phyloP scores from a whole-genome alignment of 768 basidiomycete species.

The Lenzites betulinus region DNA sequence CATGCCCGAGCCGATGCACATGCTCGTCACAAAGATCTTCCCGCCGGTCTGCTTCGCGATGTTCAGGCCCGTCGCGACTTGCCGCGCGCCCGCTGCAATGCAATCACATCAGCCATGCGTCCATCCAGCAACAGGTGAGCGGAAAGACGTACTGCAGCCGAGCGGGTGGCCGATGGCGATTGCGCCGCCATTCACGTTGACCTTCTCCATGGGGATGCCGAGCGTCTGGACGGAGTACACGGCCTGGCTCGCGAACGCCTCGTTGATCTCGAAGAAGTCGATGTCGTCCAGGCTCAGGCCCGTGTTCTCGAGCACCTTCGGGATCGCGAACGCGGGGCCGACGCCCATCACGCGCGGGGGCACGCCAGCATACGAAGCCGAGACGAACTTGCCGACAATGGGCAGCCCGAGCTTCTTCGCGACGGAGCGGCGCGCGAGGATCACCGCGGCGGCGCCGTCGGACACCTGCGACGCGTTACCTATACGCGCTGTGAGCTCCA shows the following conservation, averaged over 20 bases:
- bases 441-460: conserved; percentile 89
- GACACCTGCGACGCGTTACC: conserved; percentile 90
- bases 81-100: conserved; percentile 72
- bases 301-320: conserved; percentile 64
- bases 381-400: conserved; percentile 83
- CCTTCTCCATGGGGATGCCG: conserved; percentile 72
- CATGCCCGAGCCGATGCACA: conserved; percentile 92
- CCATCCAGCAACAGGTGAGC: not conserved
- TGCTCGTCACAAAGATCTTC: conserved; percentile 84
- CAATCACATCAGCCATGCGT: not conserved
- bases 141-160: conserved; percentile 66
- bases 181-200: conserved; percentile 86
- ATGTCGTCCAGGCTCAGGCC: conserved; percentile 71
- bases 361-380: conserved; percentile 71
- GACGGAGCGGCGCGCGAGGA: conserved; percentile 76
- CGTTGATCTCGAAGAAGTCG: conserved; percentile 92
- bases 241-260: conserved; percentile 86
- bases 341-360: conserved; percentile 90
- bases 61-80: conserved; percentile 82
- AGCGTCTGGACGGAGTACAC: conserved; percentile 71
- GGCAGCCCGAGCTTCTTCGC: conserved; percentile 85
- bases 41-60: conserved; percentile 76
- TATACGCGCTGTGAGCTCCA: conserved; percentile 8
- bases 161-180: conserved; percentile 91
- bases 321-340: conserved; percentile 88